Base-by-base conservation (phyloP, 148 eudicot species). In the Tetragonia tetragonoides region DNA sequence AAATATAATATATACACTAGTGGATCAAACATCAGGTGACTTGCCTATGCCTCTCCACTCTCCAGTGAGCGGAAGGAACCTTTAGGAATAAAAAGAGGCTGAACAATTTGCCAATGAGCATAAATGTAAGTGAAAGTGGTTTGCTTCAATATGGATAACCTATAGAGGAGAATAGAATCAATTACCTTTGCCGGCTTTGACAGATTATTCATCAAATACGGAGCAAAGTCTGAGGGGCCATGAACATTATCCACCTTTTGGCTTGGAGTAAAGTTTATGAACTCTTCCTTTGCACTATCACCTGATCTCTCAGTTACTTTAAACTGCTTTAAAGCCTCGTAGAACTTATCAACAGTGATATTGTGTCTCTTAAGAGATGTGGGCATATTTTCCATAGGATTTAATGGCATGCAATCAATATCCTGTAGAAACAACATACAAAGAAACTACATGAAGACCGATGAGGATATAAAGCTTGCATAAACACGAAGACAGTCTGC, bases 401-500 rank as follows among this genome's bases (percentile, higher is more conserved):
- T 86, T 47, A 82, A 77, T 34, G 99, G 99, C 99, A 96, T 93
- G 89, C 99, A 96, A 85, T 96, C 98, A 76, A 92, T 88, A 82
- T 96, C 99, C 99, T 96, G 93, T 79, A 66, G 64, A 86, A 70
- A 76, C 14, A 57, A 75, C 17, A 16, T n/a, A 46, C 63, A 81
- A 53, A 60, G 40, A 5, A 70, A 37, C 34, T 60, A 47, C 38
- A 2, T 34, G 8, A 21, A 59, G 34, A 28, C 34, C 34, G 34
- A 28, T 28, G 34, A 28, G 34, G 34, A 28, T 28, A 28, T 28
- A 28, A 28, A 28, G 34, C 34, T 28, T 49, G 53, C 53, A 7
- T 49, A 7, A 49, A 12, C 10, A 7, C 2, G 12, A 7, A 7
- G 53, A 49, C 12, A 7, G 8, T 49, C 4, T 15, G 15, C 16